Base-by-base conservation (phyloP, 306 rosid genomes). In the Dryas octopetala region DNA sequence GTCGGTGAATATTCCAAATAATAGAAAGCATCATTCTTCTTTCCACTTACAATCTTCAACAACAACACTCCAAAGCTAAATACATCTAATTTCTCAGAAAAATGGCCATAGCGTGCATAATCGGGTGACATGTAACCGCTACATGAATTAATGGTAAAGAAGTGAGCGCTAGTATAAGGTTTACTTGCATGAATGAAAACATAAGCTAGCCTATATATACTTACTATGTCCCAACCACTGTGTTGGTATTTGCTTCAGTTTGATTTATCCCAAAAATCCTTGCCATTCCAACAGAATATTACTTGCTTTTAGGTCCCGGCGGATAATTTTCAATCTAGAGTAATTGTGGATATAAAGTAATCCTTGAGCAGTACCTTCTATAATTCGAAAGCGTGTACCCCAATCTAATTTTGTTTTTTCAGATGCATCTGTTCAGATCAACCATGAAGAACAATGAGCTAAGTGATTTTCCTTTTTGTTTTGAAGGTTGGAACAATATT, bases 371-470 rank as follows among this genome's bases (percentile, higher is more conserved):
- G 57, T 28, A 4, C 74, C 63, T 10, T 53, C 17, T 53, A 70
- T 83, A 19, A 87, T 89, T 23, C 73, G 79, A 62, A 81, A 79
- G 1, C 86, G 84, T 47, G 44, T 65, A 5, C 70, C 71, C 93
- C 89, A 89, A 6, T 79, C 67, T 11, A 87, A 5, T 19, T 70
- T 54, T 70, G 4, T 17, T 5, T 40, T 70, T 40, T 53, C 63
- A 40, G 5, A n/a, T 16, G 63, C 17, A 41, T 70, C 75, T 70
- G 48, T 15, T 32, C 8, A 4, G 15, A 10, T 3, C 49, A 68
- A 49, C 10, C 62, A n/a, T 9, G n/a, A 70, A 2, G 9, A 16
- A 69, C 2, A 9, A 51, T 15, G 16, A 32, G 14, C n/a, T 28
- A 9, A 60, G 38, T 57, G 62, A 6, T 17, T 17, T 19, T 19